Conservation (phyloP, 1,139 yeast species). For the Fermentozyma sake region DNA sequence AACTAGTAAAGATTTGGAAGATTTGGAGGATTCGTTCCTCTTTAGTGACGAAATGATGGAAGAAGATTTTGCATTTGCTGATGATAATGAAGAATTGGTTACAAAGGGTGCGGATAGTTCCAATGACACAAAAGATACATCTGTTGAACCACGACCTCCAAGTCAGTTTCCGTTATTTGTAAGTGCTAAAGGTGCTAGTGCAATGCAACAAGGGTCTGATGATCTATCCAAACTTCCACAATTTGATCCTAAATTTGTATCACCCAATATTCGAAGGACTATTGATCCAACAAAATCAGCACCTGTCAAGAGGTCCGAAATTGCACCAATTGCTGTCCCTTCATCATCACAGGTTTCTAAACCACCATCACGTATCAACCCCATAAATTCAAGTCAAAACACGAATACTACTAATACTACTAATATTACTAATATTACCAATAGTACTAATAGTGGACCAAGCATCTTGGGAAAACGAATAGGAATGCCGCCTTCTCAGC, state of each 20-base stretch:
- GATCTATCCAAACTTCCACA: conserved; percentile 32
- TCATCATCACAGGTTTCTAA: neutral
- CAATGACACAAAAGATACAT: conserved; percentile 1
- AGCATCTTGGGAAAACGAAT: conserved; percentile 22
- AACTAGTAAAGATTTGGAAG: conserved; percentile 25
- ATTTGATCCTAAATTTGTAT: conserved; percentile 46
- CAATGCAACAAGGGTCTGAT: conserved; percentile 42
- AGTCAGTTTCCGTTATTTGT: conserved; percentile 35
- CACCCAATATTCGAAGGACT: conserved; percentile 49
- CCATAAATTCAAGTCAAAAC: conserved; percentile 1
- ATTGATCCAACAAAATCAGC: conserved; percentile 57
- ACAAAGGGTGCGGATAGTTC: conserved; percentile 1
- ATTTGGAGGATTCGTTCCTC: conserved; percentile 57
- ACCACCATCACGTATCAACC: neutral
- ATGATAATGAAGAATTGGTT: conserved; percentile 1
- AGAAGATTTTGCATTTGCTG: conserved; percentile 6
- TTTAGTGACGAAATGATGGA: conserved; percentile 56
- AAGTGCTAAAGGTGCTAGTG: conserved; percentile 55
- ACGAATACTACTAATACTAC: no score
- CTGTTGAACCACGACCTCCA: conserved; percentile 1
- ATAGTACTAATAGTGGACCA: no score
- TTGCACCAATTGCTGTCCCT: no score
- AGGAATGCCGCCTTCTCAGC: conserved; percentile 33
- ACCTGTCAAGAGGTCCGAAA: conserved; percentile 46
- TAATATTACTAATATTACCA: no score